Percentiles rank a stretch among this genome's conserved stretches.
These are phyloP conservation scores for Arabidopsis lyrata DNA, from an alignment of 441 rosid genomes.

Conservation along the genomic window DNA sequence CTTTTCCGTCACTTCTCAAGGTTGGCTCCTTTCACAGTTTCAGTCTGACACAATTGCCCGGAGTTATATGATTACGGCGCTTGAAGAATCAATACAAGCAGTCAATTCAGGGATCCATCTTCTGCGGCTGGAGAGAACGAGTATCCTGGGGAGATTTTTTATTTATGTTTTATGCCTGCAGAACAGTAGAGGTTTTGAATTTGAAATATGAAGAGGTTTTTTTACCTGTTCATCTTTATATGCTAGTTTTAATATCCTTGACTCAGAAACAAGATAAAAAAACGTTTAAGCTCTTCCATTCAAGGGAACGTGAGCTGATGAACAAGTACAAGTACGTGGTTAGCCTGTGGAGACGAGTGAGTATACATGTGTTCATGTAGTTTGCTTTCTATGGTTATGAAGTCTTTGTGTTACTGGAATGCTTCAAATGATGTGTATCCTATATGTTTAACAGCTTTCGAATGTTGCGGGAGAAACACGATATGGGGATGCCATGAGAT, in stretches of 20 bases:
- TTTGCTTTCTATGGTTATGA: constrained; percentile 3
- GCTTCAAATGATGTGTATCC: constrained; percentile 13
- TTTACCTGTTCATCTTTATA: not conserved
- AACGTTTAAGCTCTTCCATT: constrained; percentile 69
- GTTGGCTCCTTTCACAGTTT: constrained; percentile 90
- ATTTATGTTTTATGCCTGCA: constrained; percentile 1
- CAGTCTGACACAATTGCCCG: constrained; percentile 93
- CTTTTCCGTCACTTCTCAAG: constrained; percentile 82
- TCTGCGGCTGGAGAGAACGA: constrained; percentile 81
- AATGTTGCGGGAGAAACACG: constrained; percentile 80
- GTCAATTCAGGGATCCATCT: constrained; percentile 88
- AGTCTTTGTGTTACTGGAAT: constrained; percentile 8
- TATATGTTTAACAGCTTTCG: constrained; percentile 64
- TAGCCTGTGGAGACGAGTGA: constrained; percentile 95
- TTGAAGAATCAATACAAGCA: constrained; percentile 87
- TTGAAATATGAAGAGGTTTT: constrained; percentile 7
- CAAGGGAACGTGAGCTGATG: constrained; percentile 81
- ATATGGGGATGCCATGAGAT: constrained; percentile 81
- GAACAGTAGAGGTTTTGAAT: constrained; percentile 14
- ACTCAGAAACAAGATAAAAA: constrained; percentile 71
- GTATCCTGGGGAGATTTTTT: constrained; percentile 70
- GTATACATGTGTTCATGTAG: constrained; percentile 41
- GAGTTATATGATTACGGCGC: constrained; percentile 87
- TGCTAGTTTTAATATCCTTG: constrained; percentile 52
- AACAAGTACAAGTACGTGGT: constrained; percentile 85